Base-by-base conservation (phyloP, 805 yeast genomes). In the Candida succiphila region DNA sequence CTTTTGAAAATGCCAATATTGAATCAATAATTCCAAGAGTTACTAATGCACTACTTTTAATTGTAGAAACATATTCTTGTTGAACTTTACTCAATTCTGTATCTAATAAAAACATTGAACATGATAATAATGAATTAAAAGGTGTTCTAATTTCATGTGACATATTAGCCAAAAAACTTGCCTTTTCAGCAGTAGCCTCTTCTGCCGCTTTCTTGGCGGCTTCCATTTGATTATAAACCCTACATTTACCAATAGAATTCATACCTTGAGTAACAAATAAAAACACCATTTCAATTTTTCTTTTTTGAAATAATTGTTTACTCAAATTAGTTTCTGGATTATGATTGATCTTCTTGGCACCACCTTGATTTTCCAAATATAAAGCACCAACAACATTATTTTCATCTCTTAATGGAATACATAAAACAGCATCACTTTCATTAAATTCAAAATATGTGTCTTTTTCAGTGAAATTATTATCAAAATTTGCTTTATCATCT, bases 81-180 rank as follows among this genome's bases (percentile, higher is more conserved):
- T 70, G 77, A 7, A 65, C 50, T 23, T 51, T 54, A 12, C 50
- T 58, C 37, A 70, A 49, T 4, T 56, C 58, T 0, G 77, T 70
- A 37, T 69, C 75, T 33, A 70, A 49, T 35, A 71, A 52, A 39
- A 70, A 64, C 3, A 69, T 61, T 3, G 70, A 60, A 46, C 71
- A 67, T 14, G 71, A 65, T 36, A 68, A 52, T 22, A 67, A 54
- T 2, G 72, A 67, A 43, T 72, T 71, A 50, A 70, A 70, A 1
- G 77, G 77, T 2, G 77, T 70, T 32, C 77, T 52, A 31, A 70
- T 69, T 41, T 70, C 77, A 42, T 70, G 77, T 2, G 75, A 69
- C 77, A 70, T 70, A 39, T 70, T 71, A 7, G 66, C 67, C 37
- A 70, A 45, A 44, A 70, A 70, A 33, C 70, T 67, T 4, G 75